phyloP scores from a whole-genome alignment of 1,284 basidiomycete species.

The Tilletiaria anomala region DNA sequence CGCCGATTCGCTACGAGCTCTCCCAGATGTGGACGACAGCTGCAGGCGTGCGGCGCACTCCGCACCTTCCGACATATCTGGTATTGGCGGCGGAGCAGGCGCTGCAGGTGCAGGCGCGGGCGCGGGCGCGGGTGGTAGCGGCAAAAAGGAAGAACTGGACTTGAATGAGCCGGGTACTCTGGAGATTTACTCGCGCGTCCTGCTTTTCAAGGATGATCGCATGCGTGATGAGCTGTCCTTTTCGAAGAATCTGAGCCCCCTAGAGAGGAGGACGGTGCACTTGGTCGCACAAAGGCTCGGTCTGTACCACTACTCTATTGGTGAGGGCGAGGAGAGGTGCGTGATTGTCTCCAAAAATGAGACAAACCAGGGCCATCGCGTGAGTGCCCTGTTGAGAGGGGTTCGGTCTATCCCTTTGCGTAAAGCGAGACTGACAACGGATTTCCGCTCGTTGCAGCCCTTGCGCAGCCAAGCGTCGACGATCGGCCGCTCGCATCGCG shows the following conservation, averaged over 20 bases:
- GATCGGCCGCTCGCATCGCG: conserved; percentile 19
- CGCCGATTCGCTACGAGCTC: too few species aligned
- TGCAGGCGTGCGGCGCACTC: too few species aligned
- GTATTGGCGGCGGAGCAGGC: too few species aligned
- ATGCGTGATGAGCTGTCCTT: conserved; percentile 97
- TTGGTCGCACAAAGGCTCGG: conserved; percentile 89
- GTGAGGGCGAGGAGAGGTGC: conserved; percentile 78
- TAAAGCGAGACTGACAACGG: neutral
- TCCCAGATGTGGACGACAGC: too few species aligned
- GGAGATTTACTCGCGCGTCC: conserved; percentile 89
- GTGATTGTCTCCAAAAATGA: conserved; percentile 56
- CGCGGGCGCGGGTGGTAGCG: too few species aligned
- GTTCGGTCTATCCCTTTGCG: neutral
- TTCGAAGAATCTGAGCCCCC: conserved; percentile 65
- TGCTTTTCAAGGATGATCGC: conserved; percentile 93
- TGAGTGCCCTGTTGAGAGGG: neutral
- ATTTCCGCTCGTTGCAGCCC: conserved; percentile 2
- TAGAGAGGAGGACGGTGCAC: conserved; percentile 83
- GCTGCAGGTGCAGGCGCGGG: too few species aligned
- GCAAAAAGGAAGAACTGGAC: conserved; percentile 67
- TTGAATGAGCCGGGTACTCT: conserved; percentile 88
- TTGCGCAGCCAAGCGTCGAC: conserved; percentile 24
- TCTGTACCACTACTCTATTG: conserved; percentile 83
- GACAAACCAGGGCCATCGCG: conserved; percentile 4
- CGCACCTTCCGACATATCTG: too few species aligned